Evolutionary conservation across 148 eudicot species (phyloP).

Genomic region (Amaranthus palmeri): DNA sequence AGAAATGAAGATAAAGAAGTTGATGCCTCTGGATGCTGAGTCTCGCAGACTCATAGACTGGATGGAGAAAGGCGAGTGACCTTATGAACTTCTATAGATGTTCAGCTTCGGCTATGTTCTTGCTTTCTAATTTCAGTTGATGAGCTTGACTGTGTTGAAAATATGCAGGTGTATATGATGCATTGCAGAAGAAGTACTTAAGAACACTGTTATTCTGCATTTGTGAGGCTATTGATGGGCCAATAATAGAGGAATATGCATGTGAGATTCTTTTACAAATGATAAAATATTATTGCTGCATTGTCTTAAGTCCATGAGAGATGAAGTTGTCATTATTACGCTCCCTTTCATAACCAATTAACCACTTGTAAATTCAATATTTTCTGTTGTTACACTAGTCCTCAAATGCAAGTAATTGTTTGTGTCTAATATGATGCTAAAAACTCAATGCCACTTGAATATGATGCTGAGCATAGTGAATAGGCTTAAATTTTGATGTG

Average conservation of each 20-base stretch:
- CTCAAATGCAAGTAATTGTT: background rate
- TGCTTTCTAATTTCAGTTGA: background rate
- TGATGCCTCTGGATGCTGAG: constrained; percentile 86
- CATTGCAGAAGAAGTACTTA: constrained; percentile 85
- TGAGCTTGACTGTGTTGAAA: background rate
- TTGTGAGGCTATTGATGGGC: constrained; percentile 70
- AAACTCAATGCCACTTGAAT: background rate
- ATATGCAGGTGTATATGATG: constrained; percentile 92
- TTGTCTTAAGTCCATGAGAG: background rate
- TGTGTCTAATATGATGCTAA: constrained; percentile 1
- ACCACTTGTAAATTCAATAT: background rate
- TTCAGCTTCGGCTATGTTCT: background rate
- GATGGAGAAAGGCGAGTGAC: constrained; percentile 88
- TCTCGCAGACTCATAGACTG: constrained; percentile 91
- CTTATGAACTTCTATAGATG: background rate
- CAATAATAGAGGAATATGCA: constrained; percentile 89
- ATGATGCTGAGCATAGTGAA: background rate
- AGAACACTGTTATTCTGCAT: constrained; percentile 74
- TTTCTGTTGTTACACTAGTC: background rate
- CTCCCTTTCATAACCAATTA: background rate
- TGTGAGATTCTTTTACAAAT: constrained; percentile 35
- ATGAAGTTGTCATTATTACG: background rate
- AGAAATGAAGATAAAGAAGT: constrained; percentile 98
- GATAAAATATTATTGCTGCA: background rate
- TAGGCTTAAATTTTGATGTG: background rate